Evolutionary conservation across 2,329 filamentous ascomycete genomes (phyloP).

Genomic region (Xylaria sp.): DNA sequence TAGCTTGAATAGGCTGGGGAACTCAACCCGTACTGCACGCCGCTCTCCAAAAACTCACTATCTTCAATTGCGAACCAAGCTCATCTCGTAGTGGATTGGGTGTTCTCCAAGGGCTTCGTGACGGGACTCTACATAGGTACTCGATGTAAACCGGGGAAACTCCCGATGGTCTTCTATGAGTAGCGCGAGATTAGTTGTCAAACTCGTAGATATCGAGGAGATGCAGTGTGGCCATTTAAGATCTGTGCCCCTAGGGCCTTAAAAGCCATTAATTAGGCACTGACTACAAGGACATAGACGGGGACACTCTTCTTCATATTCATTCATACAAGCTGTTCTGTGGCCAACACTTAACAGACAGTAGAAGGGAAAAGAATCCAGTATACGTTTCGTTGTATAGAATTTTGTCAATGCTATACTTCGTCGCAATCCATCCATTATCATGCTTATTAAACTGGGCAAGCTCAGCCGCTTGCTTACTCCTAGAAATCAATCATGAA

Average conservation of each 20-base stretch:
- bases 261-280: neutral
- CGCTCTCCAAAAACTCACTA: too few species aligned
- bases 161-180: too few species aligned
- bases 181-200: too few species aligned
- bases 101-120: too few species aligned
- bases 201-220: too few species aligned
- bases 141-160: too few species aligned
- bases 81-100: too few species aligned
- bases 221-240: neutral
- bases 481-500: conserved; percentile 15
- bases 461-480: neutral
- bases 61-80: too few species aligned
- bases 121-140: too few species aligned
- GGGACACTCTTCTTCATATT: too few species aligned
- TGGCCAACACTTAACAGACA: neutral
- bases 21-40: too few species aligned
- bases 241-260: neutral
- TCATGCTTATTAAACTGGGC: conserved; percentile 26
- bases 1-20: too few species aligned
- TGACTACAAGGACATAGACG: neutral
- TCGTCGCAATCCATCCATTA: conserved; percentile 20
- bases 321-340: neutral
- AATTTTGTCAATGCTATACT: conserved; percentile 9
- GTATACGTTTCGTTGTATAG: neutral
- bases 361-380: neutral